phyloP scores from a whole-genome alignment of 331 rosid species.

The Erythrophleum ivorense region DNA sequence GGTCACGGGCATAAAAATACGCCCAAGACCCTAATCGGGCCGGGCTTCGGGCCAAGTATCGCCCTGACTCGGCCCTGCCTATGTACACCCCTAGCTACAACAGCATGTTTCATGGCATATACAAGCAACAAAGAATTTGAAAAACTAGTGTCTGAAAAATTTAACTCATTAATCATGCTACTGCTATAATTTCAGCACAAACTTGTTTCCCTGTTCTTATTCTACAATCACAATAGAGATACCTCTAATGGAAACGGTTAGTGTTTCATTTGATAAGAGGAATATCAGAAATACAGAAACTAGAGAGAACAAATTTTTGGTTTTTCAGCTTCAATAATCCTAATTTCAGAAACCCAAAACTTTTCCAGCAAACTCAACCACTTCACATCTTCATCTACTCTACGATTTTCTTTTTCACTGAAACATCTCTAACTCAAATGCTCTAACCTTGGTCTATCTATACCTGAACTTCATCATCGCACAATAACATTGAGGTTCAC shows the following conservation, averaged over 20 bases:
- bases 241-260: slow-evolving; percentile 8
- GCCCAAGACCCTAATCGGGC: too few species aligned
- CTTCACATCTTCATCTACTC: slow-evolving; percentile 43
- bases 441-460: slow-evolving; percentile 30
- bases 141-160: too few species aligned
- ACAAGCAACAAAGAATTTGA: too few species aligned
- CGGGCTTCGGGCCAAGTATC: too few species aligned
- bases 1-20: too few species aligned
- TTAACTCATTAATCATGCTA: too few species aligned
- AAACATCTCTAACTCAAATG: slow-evolving; percentile 29
- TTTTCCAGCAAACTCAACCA: slow-evolving; percentile 33
- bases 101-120: too few species aligned
- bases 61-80: too few species aligned
- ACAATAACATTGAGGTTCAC: slow-evolving; percentile 48
- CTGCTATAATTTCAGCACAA: too few species aligned
- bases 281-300: slow-evolving; percentile 23
- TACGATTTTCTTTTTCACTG: not conserved
- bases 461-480: slow-evolving; percentile 41
- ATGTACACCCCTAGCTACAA: too few species aligned
- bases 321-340: slow-evolving; percentile 28
- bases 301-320: not conserved
- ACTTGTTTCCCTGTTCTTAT: too few species aligned
- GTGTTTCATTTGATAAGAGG: slow-evolving; percentile 32
- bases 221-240: not conserved
- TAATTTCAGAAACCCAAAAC: slow-evolving; percentile 31